Evolutionary conservation across 495 filamentous ascomycete species (phyloP), one percentile per base, ranked within the genome.

Genomic region (Penicillium atrosanguineum): DNA sequence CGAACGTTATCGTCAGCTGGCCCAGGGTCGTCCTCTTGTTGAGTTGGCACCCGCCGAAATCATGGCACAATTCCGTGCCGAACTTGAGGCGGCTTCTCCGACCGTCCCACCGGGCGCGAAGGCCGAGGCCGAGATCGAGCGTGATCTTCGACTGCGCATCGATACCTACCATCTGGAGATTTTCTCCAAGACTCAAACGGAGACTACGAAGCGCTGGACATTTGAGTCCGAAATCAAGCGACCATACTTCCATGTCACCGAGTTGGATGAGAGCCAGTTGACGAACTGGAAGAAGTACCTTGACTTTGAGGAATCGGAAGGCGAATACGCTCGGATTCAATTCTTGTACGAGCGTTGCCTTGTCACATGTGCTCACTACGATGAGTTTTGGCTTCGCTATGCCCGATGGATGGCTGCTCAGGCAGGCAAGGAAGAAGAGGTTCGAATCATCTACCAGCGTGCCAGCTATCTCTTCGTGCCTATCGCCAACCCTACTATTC

Each of bases 351-450:
- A 99, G 71, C 86, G 94, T 29, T 96, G 90, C 59, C 71, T 99
- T 26, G 89, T 96, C 14, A 92, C 91, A 14, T 91, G 88, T 59
- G 94, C 94, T 37, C 86, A 94, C 62, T 96, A 97, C 57, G 92
- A 97, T 44, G 92, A 97, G 62, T 96, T 99, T 70, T 99, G 94
- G 94, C 81, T 95, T 51, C 86, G 94, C 1, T 99, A 96, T 72
- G 91, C 89, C n/a, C 80, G 95, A 15, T 99, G 94, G 94, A 97
- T 99, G 91, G 78, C 79, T 57, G 86, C 84, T 3, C 90, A 96
- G 62, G 61, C 80, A 0, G 82, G 77, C 44, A 96, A 96, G 66
- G 84, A 90, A 50, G 90, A 96, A 62, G 95, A 99, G 64, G 88
- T 94, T 3, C 86, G 95, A 21, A 90, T 88, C 66, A 91, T 99